Base-by-base conservation (phyloP, 768 basidiomycete species). In the Rhodotorula paludigena region DNA sequence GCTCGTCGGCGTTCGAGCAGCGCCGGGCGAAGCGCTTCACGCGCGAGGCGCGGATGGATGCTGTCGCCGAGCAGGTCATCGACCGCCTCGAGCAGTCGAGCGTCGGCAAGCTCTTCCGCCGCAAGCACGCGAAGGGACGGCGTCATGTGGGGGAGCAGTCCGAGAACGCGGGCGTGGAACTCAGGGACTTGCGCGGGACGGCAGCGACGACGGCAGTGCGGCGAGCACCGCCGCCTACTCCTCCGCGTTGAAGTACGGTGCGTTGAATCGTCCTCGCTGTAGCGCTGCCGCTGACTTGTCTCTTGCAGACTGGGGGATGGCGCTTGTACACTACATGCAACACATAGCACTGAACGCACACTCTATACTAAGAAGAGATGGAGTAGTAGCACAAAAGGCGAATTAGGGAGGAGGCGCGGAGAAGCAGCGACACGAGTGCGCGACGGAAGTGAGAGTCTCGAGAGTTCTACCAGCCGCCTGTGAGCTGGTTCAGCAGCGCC, bases 51-150 rank as follows among this genome's bases (percentile, higher is more conserved):
- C 60, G 41, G 30, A 48, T 68, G 35, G 67, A 68, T 28, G 33
- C 48, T 3, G 67, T 39, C 5, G 67, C 62, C 30, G 67, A 68
- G 32, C 58, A 54, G 36, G 57, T 68, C 38, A 63, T 68, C 52
- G 67, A 60, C 38, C 49, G 45, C n/a, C 52, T 68, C 38, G 67
- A 68, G 41, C 42, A 36, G 57, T 60, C 45, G 2, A 38, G 52
- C 39, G 53, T 68, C 28, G 67, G 62, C 32, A 55, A 48, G 41
- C 39, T 68, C 32, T n/a, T 63, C 38, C 45, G 47, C 8, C 33
- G 67, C 8, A 58, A 53, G 36, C 5, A n/a, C 0, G 23, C 32
- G 18, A 15, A 33, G 32, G 33, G 48, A 32, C 44, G 55, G 23
- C 36, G 57, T 41, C n/a, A 52, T 42, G 16, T 32, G 57, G 42